phyloP scores from a whole-genome alignment of 2,329 filamentous ascomycete genomes.

The Apiospora phragmitis region DNA sequence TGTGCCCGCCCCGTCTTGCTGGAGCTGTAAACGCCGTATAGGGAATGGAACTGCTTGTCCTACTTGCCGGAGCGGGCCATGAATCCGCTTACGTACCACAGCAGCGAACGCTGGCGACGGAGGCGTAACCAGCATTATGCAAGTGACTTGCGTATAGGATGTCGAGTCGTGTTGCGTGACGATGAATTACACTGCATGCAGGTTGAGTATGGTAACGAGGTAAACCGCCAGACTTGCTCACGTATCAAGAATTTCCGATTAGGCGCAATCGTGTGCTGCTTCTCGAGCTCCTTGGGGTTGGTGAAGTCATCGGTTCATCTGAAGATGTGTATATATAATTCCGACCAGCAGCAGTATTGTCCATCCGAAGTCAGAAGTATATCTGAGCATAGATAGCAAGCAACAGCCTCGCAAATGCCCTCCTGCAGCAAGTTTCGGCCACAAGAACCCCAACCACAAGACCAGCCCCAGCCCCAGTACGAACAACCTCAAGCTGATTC shows the following conservation, averaged over 20 bases:
- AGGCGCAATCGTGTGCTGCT: background rate
- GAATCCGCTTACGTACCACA: slow-evolving; percentile 1
- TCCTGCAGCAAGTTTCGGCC: background rate
- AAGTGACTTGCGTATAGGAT: background rate
- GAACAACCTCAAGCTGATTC: background rate
- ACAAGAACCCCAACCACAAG: background rate
- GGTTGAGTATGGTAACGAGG: background rate
- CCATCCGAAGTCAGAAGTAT: background rate
- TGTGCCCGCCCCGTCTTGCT: background rate
- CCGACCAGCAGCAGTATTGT: background rate
- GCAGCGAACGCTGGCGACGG: background rate
- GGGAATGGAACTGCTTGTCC: background rate
- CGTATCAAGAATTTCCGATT: background rate
- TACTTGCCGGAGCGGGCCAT: background rate
- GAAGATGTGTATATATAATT: background rate
- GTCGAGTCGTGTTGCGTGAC: background rate
- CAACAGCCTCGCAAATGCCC: background rate
- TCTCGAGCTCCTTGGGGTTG: background rate
- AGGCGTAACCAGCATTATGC: background rate
- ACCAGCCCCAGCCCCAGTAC: background rate
- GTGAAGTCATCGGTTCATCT: background rate
- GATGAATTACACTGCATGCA: background rate
- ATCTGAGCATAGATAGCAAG: background rate
- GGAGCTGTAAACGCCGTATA: background rate
- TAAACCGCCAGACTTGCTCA: background rate